These are phyloP conservation scores for Lachancea waltii DNA, from an alignment of 805 yeast genomes.

Conservation along the genomic window DNA sequence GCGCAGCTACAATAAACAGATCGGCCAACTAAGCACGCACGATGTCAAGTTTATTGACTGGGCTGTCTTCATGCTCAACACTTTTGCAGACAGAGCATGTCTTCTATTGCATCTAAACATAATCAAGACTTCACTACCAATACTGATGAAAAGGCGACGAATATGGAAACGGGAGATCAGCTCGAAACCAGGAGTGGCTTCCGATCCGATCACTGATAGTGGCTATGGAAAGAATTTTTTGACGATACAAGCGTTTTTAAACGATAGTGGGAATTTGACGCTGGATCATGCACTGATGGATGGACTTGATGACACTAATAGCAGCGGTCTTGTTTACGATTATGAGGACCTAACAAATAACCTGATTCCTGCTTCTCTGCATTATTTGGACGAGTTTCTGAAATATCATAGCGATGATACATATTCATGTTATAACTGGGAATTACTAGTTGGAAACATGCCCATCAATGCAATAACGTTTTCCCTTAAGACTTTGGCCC, in stretches of 20 bases:
- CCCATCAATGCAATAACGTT: constrained; percentile 54
- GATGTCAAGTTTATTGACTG: constrained; percentile 39
- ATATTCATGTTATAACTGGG: constrained; percentile 55
- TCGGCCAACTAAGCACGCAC: constrained; percentile 32
- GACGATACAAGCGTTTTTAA: constrained; percentile 11
- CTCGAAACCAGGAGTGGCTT: not conserved
- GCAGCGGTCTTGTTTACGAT: constrained; percentile 30
- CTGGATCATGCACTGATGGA: constrained; percentile 7
- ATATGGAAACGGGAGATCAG: constrained; percentile 6
- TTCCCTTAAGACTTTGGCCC: constrained; percentile 45
- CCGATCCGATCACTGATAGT: constrained; percentile 10
- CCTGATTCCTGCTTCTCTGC: constrained; percentile 50
- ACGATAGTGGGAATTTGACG: constrained; percentile 12
- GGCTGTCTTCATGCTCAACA: constrained; percentile 42
- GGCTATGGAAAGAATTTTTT: constrained; percentile 12
- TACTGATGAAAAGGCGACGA: constrained; percentile 9
- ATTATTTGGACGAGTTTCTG: constrained; percentile 49
- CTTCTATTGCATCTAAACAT: constrained; percentile 37
- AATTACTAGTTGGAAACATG: constrained; percentile 46
- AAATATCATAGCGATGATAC: constrained; percentile 42
- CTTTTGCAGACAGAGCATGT: constrained; percentile 50
- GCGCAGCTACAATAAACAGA: constrained; percentile 22
- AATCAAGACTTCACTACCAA: constrained; percentile 16
- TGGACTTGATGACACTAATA: constrained; percentile 2
- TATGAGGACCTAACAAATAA: constrained; percentile 48